phyloP scores from a whole-genome alignment of 805 yeast genomes.

The Ogataea zsoltii region DNA sequence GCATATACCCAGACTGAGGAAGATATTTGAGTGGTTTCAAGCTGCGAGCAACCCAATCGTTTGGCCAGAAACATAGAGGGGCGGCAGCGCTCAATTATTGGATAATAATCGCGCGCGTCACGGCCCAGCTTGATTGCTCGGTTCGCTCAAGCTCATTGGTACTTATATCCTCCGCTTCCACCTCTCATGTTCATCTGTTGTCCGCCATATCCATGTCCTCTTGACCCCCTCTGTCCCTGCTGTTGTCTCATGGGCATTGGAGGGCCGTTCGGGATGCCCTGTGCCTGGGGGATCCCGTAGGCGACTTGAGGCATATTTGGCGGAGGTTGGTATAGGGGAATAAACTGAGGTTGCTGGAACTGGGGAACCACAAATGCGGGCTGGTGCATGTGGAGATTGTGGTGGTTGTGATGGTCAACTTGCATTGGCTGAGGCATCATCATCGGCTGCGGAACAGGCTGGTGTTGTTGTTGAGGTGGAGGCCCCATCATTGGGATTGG shows the following conservation, averaged over 20 bases:
- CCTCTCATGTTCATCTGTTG: conserved; percentile 12
- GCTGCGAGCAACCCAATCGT: too few species aligned
- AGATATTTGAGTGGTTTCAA: too few species aligned
- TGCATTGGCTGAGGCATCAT: conserved; percentile 23
- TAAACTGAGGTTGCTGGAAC: conserved; percentile 22
- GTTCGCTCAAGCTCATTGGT: neutral
- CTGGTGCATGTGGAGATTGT: conserved; percentile 16
- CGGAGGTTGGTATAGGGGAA: conserved; percentile 22
- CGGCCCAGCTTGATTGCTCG: neutral
- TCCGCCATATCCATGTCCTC: conserved; percentile 16
- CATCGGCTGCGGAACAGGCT: conserved; percentile 20
- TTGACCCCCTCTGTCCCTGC: conserved; percentile 16
- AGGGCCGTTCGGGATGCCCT: conserved; percentile 10
- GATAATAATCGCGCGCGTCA: too few species aligned
- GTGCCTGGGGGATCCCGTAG: conserved; percentile 18
- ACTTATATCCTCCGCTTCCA: conserved; percentile 9
- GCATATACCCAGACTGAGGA: too few species aligned
- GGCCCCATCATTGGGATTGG: conserved; percentile 25
- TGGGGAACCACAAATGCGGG: conserved; percentile 23
- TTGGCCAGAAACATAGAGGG: too few species aligned
- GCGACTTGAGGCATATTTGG: conserved; percentile 20
- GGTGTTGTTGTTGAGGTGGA: conserved; percentile 21
- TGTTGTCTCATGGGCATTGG: conserved; percentile 19
- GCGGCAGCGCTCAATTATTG: too few species aligned
- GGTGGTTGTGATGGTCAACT: conserved; percentile 18